Conservation (phyloP, 345 rosid species). For the Lepidium sativum region DNA sequence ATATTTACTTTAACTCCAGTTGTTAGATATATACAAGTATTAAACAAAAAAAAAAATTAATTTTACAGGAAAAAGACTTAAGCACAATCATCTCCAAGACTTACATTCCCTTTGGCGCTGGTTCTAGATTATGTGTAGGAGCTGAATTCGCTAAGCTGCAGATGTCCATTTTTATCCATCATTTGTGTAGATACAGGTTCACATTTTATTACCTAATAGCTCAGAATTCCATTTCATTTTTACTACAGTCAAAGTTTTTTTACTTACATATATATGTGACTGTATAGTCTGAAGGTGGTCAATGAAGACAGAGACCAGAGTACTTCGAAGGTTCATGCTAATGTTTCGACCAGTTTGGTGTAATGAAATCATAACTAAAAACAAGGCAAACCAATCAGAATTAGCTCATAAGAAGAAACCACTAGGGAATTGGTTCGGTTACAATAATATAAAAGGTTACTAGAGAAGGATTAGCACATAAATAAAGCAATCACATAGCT, state of each 20-base stretch:
- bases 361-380: too few species aligned
- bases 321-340: slow-evolving; percentile 12
- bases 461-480: not conserved
- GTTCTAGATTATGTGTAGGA: slow-evolving; percentile 21
- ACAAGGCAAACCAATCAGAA: not conserved
- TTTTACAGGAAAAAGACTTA: slow-evolving; percentile 7
- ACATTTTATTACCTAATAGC: too few species aligned
- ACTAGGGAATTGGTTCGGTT: too few species aligned
- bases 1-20: not conserved
- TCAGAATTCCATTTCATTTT: not conserved
- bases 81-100: not conserved
- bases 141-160: too few species aligned
- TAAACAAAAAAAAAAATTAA: not conserved
- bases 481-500: not conserved
- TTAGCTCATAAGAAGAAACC: not conserved
- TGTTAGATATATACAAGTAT: not conserved
- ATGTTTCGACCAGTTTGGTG: not conserved
- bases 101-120: slow-evolving; percentile 16
- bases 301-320: slow-evolving; percentile 7
- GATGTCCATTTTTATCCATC: too few species aligned
- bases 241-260: not conserved
- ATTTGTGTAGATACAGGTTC: too few species aligned
- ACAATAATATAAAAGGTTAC: too few species aligned
- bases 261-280: too few species aligned
- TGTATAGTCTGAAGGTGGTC: slow-evolving; percentile 14